Base-by-base conservation (phyloP, 345 rosid genomes). In the Isatis tinctoria region DNA sequence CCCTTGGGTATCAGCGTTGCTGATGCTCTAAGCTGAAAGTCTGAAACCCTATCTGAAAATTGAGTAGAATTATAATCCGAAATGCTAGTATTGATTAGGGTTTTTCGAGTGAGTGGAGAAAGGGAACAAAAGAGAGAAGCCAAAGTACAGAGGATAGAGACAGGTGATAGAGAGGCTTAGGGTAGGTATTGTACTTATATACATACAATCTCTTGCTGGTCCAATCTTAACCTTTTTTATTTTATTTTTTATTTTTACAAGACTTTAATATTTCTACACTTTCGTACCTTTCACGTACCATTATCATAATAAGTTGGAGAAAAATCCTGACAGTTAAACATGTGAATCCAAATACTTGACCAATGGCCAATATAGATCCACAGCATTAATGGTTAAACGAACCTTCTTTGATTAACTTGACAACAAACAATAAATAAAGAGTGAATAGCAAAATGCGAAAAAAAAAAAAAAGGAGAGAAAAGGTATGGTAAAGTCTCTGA, bases 281-380 rank as follows among this genome's bases (percentile, higher is more conserved):
- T 62, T 76, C 4, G 70, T 76, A 75, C 74, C 57, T 33, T 36
- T 75, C 53, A 60, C 65, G 69, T 75, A 69, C 65, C 57, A 58
- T 11, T 53, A 69, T 30, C 27, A 59, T 43, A 75, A 67, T 40
- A 75, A 32, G 36, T 44, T 40, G 0, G 16, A 3, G 28, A 26
- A 51, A 51, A 43, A 37, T 43, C 30, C 79, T 69, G 74, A 76
- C 74, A 76, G 6, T 22, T 28, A 14, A 60, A 20, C 74, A 61
- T 61, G 58, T 43, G 65, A 44, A 22, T 75, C 40, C 47, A 58
- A 57, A 48, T 59, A 73, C 39, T 58, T 22, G 36, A 58, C 41
- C 43, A 17, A 10, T 27, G 45, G 44, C 66, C 20, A 53, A 40
- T n/a, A 62, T n/a, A 62, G 41, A 44, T 35, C 57, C 65, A 39